Evolutionary conservation across 2,329 filamentous ascomycete species (phyloP), one percentile per base, ranked within the genome.

Genomic region (Penicillium sp.): DNA sequence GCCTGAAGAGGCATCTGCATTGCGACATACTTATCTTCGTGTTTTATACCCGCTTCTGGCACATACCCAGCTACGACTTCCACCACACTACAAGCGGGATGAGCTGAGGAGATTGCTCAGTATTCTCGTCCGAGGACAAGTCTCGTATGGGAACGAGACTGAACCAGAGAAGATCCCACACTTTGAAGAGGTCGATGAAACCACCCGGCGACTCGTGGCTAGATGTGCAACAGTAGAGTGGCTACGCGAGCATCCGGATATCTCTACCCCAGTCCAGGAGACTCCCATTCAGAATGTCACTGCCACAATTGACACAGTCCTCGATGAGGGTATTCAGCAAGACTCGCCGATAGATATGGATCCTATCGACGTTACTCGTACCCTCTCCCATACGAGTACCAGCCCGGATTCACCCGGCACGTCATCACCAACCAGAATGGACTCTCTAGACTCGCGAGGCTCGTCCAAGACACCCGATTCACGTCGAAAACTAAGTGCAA

Each of bases 21-120:
- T 99, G 59, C 87, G 94, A 40, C 95, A 99, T 75, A 99, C 95
- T 4, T 99, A 99, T 74, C 84, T 99, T 6, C 89, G 95, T 35
- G 95, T 99, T 4, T 81, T 99, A 13, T 93, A 96, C 72, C 95
- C 95, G 0, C 83, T 99, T 26, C 83, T 99, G 25, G 90, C 91
- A 40, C 92, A 99, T 74, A 97, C 94, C 1, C 95, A 98, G 75
- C 86, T 99, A 46, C 90, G 87, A 71, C 85, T 91, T 56, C 89
- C 93, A 22, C 92, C 92, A 1, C 88, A 97, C 74, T 98, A 99
- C 82, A 99, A 98, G 76, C 87, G 88, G 33, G 87, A 93, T 45
- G 94, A 98, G 73, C 86, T 99, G 43, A 80, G 89, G 42, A 89
- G 87, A 63, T 84, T 97, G 26, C 82, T 99, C 16, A 84, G 83